Conservation (phyloP, 192 early-diverging fungal genomes). For the Backusella westeae region DNA sequence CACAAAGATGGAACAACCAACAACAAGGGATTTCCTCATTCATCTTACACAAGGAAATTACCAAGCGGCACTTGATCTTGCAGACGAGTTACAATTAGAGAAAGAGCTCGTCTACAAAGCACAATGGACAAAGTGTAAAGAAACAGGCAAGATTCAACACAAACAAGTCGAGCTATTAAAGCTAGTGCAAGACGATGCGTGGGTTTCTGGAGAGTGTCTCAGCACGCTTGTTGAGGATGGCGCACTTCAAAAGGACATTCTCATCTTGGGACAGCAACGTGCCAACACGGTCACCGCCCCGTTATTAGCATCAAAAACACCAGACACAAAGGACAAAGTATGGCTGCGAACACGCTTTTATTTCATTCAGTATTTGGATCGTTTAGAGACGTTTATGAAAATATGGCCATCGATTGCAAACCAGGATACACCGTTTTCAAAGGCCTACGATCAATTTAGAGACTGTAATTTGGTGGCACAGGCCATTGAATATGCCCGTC, state of each 20-base stretch:
- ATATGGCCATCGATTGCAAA: slow-evolving; percentile 34
- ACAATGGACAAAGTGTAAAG: slow-evolving; percentile 45
- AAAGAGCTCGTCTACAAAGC: slow-evolving; percentile 64
- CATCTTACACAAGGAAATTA: slow-evolving; percentile 53
- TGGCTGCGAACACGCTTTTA: slow-evolving; percentile 51
- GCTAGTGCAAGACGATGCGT: slow-evolving; percentile 54
- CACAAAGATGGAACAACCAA: slow-evolving; percentile 31
- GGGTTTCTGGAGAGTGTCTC: slow-evolving; percentile 58
- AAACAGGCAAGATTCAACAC: slow-evolving; percentile 30
- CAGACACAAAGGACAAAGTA: slow-evolving; percentile 32
- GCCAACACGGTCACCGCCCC: slow-evolving; percentile 28
- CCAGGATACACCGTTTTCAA: slow-evolving; percentile 31
- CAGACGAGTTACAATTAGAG: slow-evolving; percentile 46
- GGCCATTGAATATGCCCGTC: slow-evolving; percentile 56
- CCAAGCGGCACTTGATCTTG: slow-evolving; percentile 55
- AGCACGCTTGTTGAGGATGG: slow-evolving; percentile 32
- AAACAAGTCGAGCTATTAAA: slow-evolving; percentile 40
- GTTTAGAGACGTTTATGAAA: slow-evolving; percentile 59
- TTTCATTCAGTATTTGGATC: slow-evolving; percentile 60
- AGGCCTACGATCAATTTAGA: slow-evolving; percentile 54
- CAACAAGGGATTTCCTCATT: slow-evolving; percentile 49
- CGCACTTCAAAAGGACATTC: slow-evolving; percentile 36
- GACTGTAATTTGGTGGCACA: slow-evolving; percentile 58
- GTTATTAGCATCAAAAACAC: slow-evolving; percentile 9
- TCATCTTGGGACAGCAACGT: slow-evolving; percentile 49